Evolutionary conservation across 108 stramenopile species (phyloP), one percentile per base, ranked within the genome.

Genomic region (Nannochloropsis oceanica): DNA sequence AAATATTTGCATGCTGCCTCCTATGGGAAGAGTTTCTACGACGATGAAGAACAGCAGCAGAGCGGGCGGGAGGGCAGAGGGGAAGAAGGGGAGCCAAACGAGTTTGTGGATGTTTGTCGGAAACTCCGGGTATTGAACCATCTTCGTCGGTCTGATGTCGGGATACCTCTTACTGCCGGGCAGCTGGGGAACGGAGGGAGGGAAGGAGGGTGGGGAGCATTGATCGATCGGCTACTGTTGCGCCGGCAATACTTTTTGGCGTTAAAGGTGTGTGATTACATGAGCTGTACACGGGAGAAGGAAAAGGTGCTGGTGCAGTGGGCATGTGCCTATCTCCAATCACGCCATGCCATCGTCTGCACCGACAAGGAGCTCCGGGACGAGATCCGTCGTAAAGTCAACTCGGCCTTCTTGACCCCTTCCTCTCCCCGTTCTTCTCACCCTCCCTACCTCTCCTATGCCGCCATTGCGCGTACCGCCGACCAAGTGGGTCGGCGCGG

Each of bases 1-100:
- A 86, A 93, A n/a, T 91, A 96, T 84, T 90, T 98, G 82, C 87
- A 94, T 14, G 97, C 97, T 13, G 97, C 96, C 34, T 94, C 94
- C 14, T 96, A 95, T 85, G 97, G 96, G 8, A 95, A 96, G 91
- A 94, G 95, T 81, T 96, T 98, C 88, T 18, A 73, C 22, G 5
- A 73, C 59, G 59, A 73, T 1, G 59, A 73, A 73, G 59, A 73
- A 73, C 59, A 73, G 59, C 0, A 73, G 2, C 59, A 73, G 0
- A 7, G 59, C 22, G 22, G n/a, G 59, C 59, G 22, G 59, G 18
- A 18, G n/a, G 18, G 5, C 5, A 86, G 92, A 18, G 93, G 92
- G 84, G 93, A 92, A 43, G 92, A 92, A 86, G 90, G 86, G 18
- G 81, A 86, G 82, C 20, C 79, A 22, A 26, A 83, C 83, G 81